Conservation (phyloP, 2,329 filamentous ascomycete genomes). For the Pochonia chlamydosporia region DNA sequence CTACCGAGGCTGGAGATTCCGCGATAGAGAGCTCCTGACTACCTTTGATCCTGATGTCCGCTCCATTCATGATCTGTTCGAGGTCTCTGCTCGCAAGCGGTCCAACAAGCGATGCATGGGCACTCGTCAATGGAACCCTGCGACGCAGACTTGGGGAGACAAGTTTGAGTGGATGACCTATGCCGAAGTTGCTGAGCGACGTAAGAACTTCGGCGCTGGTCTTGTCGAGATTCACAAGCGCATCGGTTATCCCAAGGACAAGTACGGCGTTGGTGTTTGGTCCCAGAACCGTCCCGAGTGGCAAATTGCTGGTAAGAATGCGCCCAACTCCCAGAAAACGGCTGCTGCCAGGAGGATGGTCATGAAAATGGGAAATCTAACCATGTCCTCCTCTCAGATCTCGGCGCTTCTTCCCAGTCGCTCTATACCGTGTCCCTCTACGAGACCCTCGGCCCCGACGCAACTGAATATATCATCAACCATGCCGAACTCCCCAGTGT, state of each 20-base stretch:
- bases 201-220: conserved; percentile 80
- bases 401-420: conserved; percentile 80
- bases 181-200: conserved; percentile 67
- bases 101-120: conserved; percentile 73
- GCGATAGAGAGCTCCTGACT: conserved; percentile 63
- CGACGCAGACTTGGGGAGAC: conserved; percentile 65
- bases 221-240: conserved; percentile 75
- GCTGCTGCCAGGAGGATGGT: too few relatives aligned
- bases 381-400: conserved; percentile 48
- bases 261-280: conserved; percentile 78
- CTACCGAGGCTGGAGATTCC: conserved; percentile 79
- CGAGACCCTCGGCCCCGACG: conserved; percentile 86
- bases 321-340: too few relatives aligned
- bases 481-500: conserved; percentile 74
- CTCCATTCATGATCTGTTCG: conserved; percentile 78
- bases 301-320: conserved; percentile 65
- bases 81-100: conserved; percentile 55
- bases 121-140: conserved; percentile 70
- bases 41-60: conserved; percentile 64
- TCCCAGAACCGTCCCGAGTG: conserved; percentile 82
- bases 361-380: too few relatives aligned
- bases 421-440: conserved; percentile 92
- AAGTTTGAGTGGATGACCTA: conserved; percentile 83
- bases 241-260: conserved; percentile 54
- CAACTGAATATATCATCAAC: conserved; percentile 93